phyloP scores from a whole-genome alignment of 805 yeast genomes.

The Starmerella tilneyi region DNA sequence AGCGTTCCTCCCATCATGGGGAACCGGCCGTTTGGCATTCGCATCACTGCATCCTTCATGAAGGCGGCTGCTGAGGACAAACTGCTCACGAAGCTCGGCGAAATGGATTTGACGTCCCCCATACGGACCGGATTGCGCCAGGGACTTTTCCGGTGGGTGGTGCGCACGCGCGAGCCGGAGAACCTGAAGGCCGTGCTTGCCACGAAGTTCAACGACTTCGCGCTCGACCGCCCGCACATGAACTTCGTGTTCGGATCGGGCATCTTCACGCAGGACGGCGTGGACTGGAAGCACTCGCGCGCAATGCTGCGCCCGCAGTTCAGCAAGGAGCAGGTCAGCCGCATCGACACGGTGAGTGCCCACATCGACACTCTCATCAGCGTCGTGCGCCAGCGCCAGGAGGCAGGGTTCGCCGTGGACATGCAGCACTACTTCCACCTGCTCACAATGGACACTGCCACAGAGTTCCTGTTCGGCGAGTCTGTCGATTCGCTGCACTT shows the following conservation, averaged over 20 bases:
- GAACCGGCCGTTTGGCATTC: slow-evolving; percentile 3
- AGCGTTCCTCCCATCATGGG: not conserved
- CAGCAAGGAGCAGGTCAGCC: slow-evolving; percentile 29
- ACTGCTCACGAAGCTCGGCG: not conserved
- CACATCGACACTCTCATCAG: slow-evolving; percentile 27
- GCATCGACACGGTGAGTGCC: slow-evolving; percentile 24
- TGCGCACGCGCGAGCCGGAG: slow-evolving; percentile 26
- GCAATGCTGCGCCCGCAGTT: slow-evolving; percentile 34
- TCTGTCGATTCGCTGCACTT: slow-evolving; percentile 12
- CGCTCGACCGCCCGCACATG: slow-evolving; percentile 27
- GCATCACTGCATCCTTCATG: not conserved
- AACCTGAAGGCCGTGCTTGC: slow-evolving; percentile 28
- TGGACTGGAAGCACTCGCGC: slow-evolving; percentile 33
- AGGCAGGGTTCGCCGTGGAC: slow-evolving; percentile 14
- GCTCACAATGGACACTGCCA: slow-evolving; percentile 27
- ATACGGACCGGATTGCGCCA: slow-evolving; percentile 7
- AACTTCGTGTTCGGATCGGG: slow-evolving; percentile 31
- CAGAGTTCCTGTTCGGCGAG: slow-evolving; percentile 23
- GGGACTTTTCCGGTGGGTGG: slow-evolving; percentile 10
- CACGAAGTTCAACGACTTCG: slow-evolving; percentile 29
- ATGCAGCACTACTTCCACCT: slow-evolving; percentile 20
- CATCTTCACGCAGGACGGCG: slow-evolving; percentile 32
- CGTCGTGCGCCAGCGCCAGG: slow-evolving; percentile 5
- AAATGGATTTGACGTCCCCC: not conserved
- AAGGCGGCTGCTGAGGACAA: slow-evolving; percentile 3